These are phyloP conservation scores for Actinomortierella wolfii DNA, from an alignment of 371 early-diverging fungal species.

Conservation along the genomic window DNA sequence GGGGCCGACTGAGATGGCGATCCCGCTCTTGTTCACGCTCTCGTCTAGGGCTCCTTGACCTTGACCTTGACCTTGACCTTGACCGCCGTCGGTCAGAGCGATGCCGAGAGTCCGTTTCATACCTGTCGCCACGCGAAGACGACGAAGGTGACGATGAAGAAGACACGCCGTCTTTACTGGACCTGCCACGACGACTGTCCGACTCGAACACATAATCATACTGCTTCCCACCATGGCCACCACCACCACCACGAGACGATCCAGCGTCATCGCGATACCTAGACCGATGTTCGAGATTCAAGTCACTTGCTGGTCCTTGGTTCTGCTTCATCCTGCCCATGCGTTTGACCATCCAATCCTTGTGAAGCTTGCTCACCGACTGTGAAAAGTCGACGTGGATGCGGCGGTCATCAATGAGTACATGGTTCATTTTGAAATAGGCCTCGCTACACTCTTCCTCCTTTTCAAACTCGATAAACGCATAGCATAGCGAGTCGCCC, in stretches of 20 bases:
- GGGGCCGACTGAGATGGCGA: slow-evolving; percentile 12
- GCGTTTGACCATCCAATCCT: slow-evolving; percentile 68
- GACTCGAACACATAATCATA: slow-evolving; percentile 45
- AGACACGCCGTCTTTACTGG: slow-evolving; percentile 5
- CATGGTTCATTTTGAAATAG: slow-evolving; percentile 91
- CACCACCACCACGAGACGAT: background rate
- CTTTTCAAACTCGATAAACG: slow-evolving; percentile 94
- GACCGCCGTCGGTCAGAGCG: background rate
- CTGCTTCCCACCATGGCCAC: slow-evolving; percentile 7
- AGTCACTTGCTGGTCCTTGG: slow-evolving; percentile 12
- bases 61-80: slow-evolving; percentile 23
- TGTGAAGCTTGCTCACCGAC: slow-evolving; percentile 87
- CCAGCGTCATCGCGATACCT: slow-evolving; percentile 21
- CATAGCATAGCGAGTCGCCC: slow-evolving; percentile 88
- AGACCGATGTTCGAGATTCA: slow-evolving; percentile 42
- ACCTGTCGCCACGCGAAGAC: slow-evolving; percentile 2
- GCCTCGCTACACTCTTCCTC: slow-evolving; percentile 91
- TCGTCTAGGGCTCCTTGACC: slow-evolving; percentile 9
- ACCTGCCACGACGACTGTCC: background rate
- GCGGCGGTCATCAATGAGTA: slow-evolving; percentile 94
- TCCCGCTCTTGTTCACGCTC: slow-evolving; percentile 13
- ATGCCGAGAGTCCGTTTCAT: slow-evolving; percentile 9
- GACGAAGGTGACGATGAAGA: background rate
- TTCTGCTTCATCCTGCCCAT: slow-evolving; percentile 20
- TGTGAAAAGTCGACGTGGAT: slow-evolving; percentile 99